phyloP scores from a whole-genome alignment of 179 eudicot genomes.

The Gypsophila paniculata region DNA sequence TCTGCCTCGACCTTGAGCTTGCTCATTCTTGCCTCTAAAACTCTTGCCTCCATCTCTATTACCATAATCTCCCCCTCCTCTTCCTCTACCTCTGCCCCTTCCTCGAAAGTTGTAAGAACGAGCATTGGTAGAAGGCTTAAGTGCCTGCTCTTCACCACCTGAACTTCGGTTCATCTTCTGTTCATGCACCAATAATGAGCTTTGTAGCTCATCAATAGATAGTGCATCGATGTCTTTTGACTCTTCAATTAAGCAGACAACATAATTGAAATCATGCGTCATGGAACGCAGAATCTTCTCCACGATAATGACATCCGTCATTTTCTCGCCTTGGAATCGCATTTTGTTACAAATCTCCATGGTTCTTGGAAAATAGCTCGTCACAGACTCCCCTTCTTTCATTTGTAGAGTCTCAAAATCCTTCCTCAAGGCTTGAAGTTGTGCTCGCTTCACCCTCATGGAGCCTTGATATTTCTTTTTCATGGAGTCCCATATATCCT shows the following conservation, averaged over 20 bases:
- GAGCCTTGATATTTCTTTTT: conserved; percentile 14
- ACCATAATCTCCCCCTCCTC: conserved; percentile 20
- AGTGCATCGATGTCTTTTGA: conserved; percentile 8
- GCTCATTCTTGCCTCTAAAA: background rate
- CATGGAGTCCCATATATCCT: conserved; percentile 18
- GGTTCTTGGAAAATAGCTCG: background rate
- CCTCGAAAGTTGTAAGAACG: conserved; percentile 7
- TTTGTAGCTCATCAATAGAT: conserved; percentile 9
- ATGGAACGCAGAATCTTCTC: conserved; percentile 15
- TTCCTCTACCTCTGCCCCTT: conserved; percentile 15
- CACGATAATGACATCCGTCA: background rate
- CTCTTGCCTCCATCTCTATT: background rate
- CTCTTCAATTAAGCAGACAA: conserved; percentile 14
- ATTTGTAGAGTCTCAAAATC: conserved; percentile 10
- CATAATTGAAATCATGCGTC: conserved; percentile 7
- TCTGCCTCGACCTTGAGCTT: conserved; percentile 7
- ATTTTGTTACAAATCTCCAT: conserved; percentile 14
- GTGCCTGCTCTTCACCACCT: conserved; percentile 8
- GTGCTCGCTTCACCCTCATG: conserved; percentile 14
- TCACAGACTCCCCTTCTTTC: conserved; percentile 3
- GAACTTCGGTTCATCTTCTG: conserved; percentile 2
- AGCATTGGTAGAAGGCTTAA: conserved; percentile 21
- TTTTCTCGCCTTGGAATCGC: conserved; percentile 11
- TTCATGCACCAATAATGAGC: conserved; percentile 15
- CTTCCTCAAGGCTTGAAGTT: background rate